phyloP scores from a whole-genome alignment of 441 rosid species.

The Croton laevigatus region DNA sequence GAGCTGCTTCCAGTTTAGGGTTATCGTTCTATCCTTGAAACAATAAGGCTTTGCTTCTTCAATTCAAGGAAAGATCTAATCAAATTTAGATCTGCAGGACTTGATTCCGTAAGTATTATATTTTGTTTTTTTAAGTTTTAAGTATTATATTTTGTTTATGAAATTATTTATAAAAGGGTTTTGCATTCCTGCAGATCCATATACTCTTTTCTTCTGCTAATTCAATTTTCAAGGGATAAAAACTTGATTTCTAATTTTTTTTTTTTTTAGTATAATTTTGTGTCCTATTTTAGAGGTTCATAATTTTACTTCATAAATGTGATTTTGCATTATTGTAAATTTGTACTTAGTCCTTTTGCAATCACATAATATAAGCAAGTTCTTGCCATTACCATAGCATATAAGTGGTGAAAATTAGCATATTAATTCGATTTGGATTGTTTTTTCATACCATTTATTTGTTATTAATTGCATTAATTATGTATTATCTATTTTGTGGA shows the following conservation, averaged over 20 bases:
- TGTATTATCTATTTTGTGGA: not conserved
- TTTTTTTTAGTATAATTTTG: not conserved
- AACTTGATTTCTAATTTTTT: not conserved
- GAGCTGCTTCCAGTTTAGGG: constrained; percentile 7
- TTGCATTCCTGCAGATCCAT: constrained; percentile 10
- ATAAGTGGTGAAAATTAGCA: not conserved
- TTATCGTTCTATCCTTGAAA: constrained; percentile 4
- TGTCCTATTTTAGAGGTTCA: not conserved
- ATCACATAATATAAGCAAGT: constrained; percentile 8
- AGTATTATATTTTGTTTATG: not conserved
- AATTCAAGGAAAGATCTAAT: constrained; percentile 17
- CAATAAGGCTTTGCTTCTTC: constrained; percentile 7
- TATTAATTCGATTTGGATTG: not conserved
- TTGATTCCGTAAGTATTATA: not conserved
- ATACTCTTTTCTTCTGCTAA: not conserved
- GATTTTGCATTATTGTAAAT: constrained; percentile 13
- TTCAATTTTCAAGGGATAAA: not conserved
- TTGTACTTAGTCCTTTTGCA: constrained; percentile 19
- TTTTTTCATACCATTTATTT: not conserved
- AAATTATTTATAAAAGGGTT: not conserved
- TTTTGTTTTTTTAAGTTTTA: not conserved
- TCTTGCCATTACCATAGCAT: constrained; percentile 2
- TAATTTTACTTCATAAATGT: constrained; percentile 17
- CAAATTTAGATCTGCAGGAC: constrained; percentile 35
- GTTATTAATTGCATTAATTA: not conserved